These are phyloP conservation scores for Exophiala oligosperma DNA, from an alignment of 2,329 filamentous ascomycete species.

Conservation along the genomic window DNA sequence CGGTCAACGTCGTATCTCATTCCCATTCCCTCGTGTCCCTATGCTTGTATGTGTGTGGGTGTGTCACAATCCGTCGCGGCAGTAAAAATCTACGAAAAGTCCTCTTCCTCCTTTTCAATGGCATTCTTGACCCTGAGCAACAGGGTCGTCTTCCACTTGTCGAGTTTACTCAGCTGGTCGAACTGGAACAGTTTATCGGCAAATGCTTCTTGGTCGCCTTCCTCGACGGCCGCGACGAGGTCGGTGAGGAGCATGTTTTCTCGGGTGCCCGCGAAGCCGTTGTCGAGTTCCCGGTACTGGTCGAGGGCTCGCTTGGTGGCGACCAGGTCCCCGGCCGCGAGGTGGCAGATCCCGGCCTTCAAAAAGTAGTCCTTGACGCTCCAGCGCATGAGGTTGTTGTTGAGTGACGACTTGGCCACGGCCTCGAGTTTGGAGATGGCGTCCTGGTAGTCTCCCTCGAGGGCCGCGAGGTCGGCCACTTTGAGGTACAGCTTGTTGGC, in stretches of 20 bases:
- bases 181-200: conserved; percentile 84
- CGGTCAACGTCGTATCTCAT: background rate
- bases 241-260: conserved; percentile 82
- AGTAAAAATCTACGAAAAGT: conserved; percentile 58
- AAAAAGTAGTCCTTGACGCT: conserved; percentile 94
- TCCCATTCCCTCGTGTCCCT: background rate
- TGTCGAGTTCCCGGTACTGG: conserved; percentile 77
- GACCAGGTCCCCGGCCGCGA: conserved; percentile 74
- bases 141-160: conserved; percentile 95
- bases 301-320: conserved; percentile 77
- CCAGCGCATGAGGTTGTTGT: conserved; percentile 91
- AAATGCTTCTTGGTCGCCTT: conserved; percentile 78
- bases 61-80: background rate
- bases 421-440: conserved; percentile 81
- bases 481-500: conserved; percentile 95
- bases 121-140: conserved; percentile 78
- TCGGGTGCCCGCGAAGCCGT: conserved; percentile 71
- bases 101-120: conserved; percentile 71
- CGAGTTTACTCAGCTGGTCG: conserved; percentile 88
- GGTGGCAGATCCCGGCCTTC: conserved; percentile 88
- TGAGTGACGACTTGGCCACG: conserved; percentile 73
- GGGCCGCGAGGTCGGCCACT: conserved; percentile 80
- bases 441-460: conserved; percentile 81
- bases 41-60: too few species aligned
- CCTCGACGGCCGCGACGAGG: conserved; percentile 71